These are phyloP conservation scores for Monocercomonoides exilis DNA, from an alignment of 78 protist species.

Conservation along the genomic window DNA sequence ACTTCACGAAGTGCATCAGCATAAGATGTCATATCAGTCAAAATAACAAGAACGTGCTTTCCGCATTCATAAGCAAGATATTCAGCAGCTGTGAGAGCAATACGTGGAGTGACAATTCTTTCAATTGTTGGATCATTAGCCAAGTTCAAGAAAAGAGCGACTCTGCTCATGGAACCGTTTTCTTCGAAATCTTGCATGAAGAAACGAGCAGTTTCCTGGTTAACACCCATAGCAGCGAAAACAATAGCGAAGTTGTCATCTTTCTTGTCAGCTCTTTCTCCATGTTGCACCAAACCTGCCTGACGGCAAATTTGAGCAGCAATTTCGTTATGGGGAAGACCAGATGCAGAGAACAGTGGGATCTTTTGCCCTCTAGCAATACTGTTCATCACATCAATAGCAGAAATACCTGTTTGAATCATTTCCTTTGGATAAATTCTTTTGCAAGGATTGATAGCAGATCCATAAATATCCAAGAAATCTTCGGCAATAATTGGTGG, in stretches of 20 bases:
- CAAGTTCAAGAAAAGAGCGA: slow-evolving; percentile 91
- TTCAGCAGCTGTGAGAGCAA: slow-evolving; percentile 96
- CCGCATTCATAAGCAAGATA: slow-evolving; percentile 94
- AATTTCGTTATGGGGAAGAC: slow-evolving; percentile 95
- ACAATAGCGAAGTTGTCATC: slow-evolving; percentile 96
- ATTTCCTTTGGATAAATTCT: slow-evolving; percentile 97
- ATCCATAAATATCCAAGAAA: slow-evolving; percentile 83
- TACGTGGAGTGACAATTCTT: slow-evolving; percentile 98
- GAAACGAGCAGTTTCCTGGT: slow-evolving; percentile 97
- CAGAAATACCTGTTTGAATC: slow-evolving; percentile 99
- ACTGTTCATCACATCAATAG: slow-evolving; percentile 96
- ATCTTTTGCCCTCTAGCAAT: slow-evolving; percentile 99
- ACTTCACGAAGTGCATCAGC: slow-evolving; percentile 99
- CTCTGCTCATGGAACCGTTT: slow-evolving; percentile 89
- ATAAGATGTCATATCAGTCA: slow-evolving; percentile 98
- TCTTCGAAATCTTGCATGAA: slow-evolving; percentile 91
- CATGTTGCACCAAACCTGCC: slow-evolving; percentile 89
- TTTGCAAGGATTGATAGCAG: slow-evolving; percentile 92
- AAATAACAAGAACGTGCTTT: slow-evolving; percentile 95
- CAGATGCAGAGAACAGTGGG: slow-evolving; percentile 98
- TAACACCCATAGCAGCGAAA: slow-evolving; percentile 99
- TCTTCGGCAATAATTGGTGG: slow-evolving; percentile 91
- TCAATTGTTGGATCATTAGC: slow-evolving; percentile 99
- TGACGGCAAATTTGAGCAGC: slow-evolving; percentile 98
- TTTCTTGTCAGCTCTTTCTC: slow-evolving; percentile 52